Conservation (phyloP, 176 grass and related monocot species). For the Juncus effusus region DNA sequence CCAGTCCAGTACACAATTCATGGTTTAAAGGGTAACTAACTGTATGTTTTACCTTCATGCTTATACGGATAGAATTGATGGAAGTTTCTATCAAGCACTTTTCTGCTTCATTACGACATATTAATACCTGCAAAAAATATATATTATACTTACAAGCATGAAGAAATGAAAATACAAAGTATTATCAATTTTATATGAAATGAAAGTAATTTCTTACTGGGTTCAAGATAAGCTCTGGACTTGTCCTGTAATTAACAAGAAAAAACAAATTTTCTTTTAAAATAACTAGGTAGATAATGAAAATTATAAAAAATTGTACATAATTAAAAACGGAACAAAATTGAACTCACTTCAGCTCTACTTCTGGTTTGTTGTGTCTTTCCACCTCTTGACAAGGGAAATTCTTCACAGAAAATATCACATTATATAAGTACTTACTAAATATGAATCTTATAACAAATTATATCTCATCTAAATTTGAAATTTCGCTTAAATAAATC, state of each 20-base stretch:
- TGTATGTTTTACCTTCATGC: slow-evolving; percentile 59
- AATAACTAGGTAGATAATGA: slow-evolving; percentile 2
- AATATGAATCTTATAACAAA: neutral
- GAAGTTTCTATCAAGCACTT: slow-evolving; percentile 97
- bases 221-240: slow-evolving; percentile 75
- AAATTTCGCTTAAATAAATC: neutral
- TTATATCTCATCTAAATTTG: neutral
- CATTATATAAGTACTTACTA: neutral
- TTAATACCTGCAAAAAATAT: slow-evolving; percentile 56
- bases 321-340: neutral
- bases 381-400: slow-evolving; percentile 99
- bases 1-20: neutral
- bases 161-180: slow-evolving; percentile 5
- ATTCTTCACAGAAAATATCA: slow-evolving; percentile 45
- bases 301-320: neutral
- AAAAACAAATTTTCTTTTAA: slow-evolving; percentile 25
- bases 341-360: slow-evolving; percentile 81
- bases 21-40: slow-evolving; percentile 8
- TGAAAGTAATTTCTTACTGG: slow-evolving; percentile 39
- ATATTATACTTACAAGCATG: neutral
- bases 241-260: slow-evolving; percentile 55
- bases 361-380: slow-evolving; percentile 92
- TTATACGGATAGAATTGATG: slow-evolving; percentile 93
- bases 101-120: slow-evolving; percentile 94
- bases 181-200: slow-evolving; percentile 18